A percentile compares a stretch with the other conserved stretches of the same genome.
These are phyloP conservation scores for Helianthus annuus DNA, from an alignment of 129 eudicot genomes.

Conservation along the genomic window HanXRQr2.0-SUNRISE NC_035442.2:89661197-89661696, in stretches of 20 bases:
- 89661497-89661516: neutral
- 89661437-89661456: too few relatives aligned
- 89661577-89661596: neutral
- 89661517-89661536: neutral
- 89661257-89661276: constrained; percentile 78
- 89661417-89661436: neutral
- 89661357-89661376: neutral
- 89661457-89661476: neutral
- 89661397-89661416: neutral
- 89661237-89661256: constrained; percentile 81
- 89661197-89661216: constrained; percentile 62
- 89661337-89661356: neutral
- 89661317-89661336: constrained; percentile 4
- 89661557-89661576: neutral
- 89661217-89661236: constrained; percentile 75
- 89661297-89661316: neutral
- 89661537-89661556: neutral
- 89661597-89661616: neutral
- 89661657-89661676: constrained; percentile 95
- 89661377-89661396: neutral
- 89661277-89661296: constrained; percentile 68
- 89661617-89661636: neutral
- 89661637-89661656: constrained; percentile 32
- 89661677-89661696: constrained; percentile 82
- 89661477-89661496: neutral